phyloP scores from a whole-genome alignment of 1,284 basidiomycete species.

The Bondarzewia mesenterica region DNA sequence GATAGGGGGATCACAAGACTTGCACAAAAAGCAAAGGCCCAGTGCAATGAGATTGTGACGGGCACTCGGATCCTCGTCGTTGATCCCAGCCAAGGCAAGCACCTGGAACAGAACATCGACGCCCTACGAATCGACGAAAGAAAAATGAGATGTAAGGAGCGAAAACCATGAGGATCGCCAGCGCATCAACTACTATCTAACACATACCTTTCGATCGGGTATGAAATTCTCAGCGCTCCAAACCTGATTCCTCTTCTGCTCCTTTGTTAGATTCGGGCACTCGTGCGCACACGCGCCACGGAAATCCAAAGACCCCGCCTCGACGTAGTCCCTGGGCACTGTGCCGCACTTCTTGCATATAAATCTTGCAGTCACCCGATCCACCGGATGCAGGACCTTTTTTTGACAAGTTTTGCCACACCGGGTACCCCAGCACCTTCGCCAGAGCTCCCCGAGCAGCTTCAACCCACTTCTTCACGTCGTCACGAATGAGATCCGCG shows the following conservation, averaged over 20 bases:
- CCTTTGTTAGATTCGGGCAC: constrained; percentile 30
- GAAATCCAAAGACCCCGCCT: constrained; percentile 43
- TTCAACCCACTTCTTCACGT: constrained; percentile 41
- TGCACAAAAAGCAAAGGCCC: constrained; percentile 35
- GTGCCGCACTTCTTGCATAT: constrained; percentile 42
- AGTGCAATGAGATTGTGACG: constrained; percentile 16
- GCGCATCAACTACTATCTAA: background rate
- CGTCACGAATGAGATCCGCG: constrained; percentile 16
- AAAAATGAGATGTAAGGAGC: background rate
- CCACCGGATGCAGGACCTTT: constrained; percentile 42
- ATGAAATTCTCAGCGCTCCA: constrained; percentile 47
- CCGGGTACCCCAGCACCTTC: constrained; percentile 34
- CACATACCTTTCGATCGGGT: constrained; percentile 45
- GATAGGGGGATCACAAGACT: constrained; percentile 41
- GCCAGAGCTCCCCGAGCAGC: constrained; percentile 35
- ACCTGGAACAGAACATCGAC: constrained; percentile 31
- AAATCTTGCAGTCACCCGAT: constrained; percentile 52
- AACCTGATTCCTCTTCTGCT: constrained; percentile 20
- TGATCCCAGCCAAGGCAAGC: constrained; percentile 22
- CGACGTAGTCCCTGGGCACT: constrained; percentile 24
- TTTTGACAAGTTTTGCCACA: constrained; percentile 40
- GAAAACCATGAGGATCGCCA: background rate
- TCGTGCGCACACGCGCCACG: constrained; percentile 47
- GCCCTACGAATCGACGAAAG: constrained; percentile 26
- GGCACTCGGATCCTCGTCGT: constrained; percentile 25